phyloP scores from a whole-genome alignment of 108 stramenopile species.

The Aureococcus anophagefferens region DNA sequence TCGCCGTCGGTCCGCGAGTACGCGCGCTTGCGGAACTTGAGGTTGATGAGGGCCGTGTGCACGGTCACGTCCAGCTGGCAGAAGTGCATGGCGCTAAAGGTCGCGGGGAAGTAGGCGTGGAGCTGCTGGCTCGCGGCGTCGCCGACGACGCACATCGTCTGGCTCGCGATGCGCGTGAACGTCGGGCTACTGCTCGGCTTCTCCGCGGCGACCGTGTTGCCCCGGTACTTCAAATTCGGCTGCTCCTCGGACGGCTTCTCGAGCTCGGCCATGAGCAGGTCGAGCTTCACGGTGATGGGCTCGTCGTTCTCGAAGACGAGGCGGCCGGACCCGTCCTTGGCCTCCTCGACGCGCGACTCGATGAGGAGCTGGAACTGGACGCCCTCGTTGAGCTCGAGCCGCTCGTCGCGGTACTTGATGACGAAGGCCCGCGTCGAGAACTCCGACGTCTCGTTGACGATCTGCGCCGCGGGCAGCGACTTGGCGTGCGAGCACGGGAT shows the following conservation, averaged over 20 bases:
- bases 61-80: background rate
- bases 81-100: background rate
- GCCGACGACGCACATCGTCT: background rate
- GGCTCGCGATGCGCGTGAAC: background rate
- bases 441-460: background rate
- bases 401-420: background rate
- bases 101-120: background rate
- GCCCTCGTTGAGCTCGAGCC: background rate
- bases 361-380: background rate
- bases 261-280: background rate
- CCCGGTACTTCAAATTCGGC: too few species aligned
- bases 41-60: background rate
- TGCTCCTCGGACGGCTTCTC: background rate
- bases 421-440: constrained; percentile 1
- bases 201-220: background rate
- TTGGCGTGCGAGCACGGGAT: background rate
- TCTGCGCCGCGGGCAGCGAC: background rate
- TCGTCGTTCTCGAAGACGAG: background rate
- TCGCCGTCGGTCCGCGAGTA: background rate
- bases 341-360: background rate
- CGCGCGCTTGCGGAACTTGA: background rate
- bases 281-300: background rate
- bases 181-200: background rate
- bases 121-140: background rate
- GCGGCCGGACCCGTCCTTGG: background rate